Conservation (phyloP, 2,329 filamentous ascomycete species). For the Colletotrichum sp. region DNA sequence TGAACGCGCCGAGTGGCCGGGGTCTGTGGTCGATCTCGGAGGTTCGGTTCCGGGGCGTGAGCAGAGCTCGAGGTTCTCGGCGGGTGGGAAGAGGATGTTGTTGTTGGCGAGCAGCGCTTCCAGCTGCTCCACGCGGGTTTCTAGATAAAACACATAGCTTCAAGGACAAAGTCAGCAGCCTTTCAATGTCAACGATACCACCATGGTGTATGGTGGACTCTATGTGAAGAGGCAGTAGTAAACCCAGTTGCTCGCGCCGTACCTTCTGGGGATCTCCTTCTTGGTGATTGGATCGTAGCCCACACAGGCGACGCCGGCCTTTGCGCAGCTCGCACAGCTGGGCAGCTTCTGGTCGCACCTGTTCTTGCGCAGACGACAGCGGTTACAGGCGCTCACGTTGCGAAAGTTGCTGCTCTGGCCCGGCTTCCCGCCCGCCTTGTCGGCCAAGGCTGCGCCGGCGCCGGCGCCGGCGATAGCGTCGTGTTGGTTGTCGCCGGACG, state of each 20-base stretch:
- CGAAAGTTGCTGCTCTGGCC: constrained; percentile 73
- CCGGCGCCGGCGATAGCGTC: constrained; percentile 26
- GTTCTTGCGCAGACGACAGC: constrained; percentile 91
- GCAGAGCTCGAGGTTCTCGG: constrained; percentile 71
- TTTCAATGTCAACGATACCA: constrained; percentile 40
- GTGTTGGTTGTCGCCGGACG: constrained; percentile 29
- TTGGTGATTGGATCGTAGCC: constrained; percentile 97
- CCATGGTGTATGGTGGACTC: neutral
- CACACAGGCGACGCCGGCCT: constrained; percentile 89
- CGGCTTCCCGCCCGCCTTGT: constrained; percentile 42
- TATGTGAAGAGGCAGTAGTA: neutral
- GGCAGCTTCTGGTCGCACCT: constrained; percentile 92
- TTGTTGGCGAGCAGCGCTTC: constrained; percentile 76
- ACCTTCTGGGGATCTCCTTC: constrained; percentile 91
- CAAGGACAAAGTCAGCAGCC: neutral
- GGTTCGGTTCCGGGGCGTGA: constrained; percentile 51
- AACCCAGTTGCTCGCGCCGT: constrained; percentile 41
- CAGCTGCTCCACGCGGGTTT: constrained; percentile 83
- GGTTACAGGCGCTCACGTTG: constrained; percentile 93
- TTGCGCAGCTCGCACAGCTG: constrained; percentile 89
- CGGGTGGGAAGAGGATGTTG: constrained; percentile 73
- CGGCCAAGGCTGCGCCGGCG: constrained; percentile 30
- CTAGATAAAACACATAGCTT: constrained; percentile 94
- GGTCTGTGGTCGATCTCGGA: constrained; percentile 34
- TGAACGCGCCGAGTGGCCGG: constrained; percentile 36